Evolutionary conservation across 2,329 filamentous ascomycete genomes (phyloP), one percentile per base, ranked within the genome.

Genomic region (Colletotrichum tanaceti): DNA sequence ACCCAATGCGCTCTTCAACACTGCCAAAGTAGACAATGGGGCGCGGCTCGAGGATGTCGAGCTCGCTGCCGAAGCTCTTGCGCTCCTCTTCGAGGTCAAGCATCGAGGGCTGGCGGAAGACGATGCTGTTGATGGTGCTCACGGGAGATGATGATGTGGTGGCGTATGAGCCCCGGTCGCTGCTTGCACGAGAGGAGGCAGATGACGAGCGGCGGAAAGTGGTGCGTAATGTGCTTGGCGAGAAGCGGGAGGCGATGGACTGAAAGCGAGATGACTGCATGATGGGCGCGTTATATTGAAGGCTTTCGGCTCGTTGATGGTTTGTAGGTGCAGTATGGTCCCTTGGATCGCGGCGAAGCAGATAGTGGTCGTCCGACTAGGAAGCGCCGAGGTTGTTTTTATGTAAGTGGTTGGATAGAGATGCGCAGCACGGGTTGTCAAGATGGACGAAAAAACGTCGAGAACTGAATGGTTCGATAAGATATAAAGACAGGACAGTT

Each of bases 11-110:
- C 79, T 89, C 88, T 77, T 90, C 88, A 55, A 90, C 77, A 46
- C 88, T 86, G 71, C 85, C 86, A 84, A 87, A 90, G 78, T 89
- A 89, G 61, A 89, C 86, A 43, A 89, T 82, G 13, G 88, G 88
- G 50, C 88, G 79, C 2, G 88, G 88, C 77, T 90, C 88, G 32
- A 90, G 82, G 20, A 90, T 80, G 72, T 80, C 82, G 10, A 90
- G 80, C 73, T 87, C 86, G 59, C 79, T 80, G 11, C 82, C 81
- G 63, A 87, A 88, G 72, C 78, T 82, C 73, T 78, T 80, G 71
- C 83, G 84, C 78, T 90, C 87, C 73, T 87, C 86, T 73, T 89
- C 86, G 70, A 88, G 78, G 73, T 85, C 82, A n/a, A 85, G 75
- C 71, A 88, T 83, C 20, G 85, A 87, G 14, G 86, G 85, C 72